Base-by-base conservation (phyloP, 202 grass and related monocot species). In the Miscanthus sacchariflorus region DNA sequence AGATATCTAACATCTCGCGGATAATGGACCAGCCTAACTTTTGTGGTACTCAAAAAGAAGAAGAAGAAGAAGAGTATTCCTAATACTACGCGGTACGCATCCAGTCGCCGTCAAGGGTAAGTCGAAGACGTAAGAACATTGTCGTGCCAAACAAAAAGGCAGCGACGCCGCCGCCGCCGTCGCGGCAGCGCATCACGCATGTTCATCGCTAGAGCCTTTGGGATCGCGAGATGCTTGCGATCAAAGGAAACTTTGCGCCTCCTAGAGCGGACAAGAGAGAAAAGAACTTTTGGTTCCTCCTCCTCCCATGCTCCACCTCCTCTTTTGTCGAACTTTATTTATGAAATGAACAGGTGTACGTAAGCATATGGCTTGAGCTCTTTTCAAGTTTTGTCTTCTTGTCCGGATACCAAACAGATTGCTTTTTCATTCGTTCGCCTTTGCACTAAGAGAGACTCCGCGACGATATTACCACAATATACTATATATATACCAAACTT, bases 191-290 rank as follows among this genome's bases (percentile, higher is more conserved):
- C 18, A 14, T 50, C 81, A 59, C 13, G 67, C 80, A 56, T 71
- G 36, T 63, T 83, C 36, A 30, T 12, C 27, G 17, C 35, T 12
- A 21, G 36, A 52, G 49, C 49, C 49, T 43, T 23, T 40, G 42
- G n/a, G 68, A 44, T 43, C 45, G 21, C 14, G 21, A 35, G 13
- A 87, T 70, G 79, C 79, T 83, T 83, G 39, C 23, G 36, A 77
- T 82, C 59, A 76, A 85, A 85, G 77, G 24, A 36, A 82, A 58
- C 70, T 81, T 38, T 30, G 46, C 27, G 74, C 15, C 27, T 5
- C 46, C 7, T 2, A 33, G 3, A n/a, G 15, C 11, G 7, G 18
- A 58, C 54, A 6, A 58, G 27, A 15, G 5, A 23, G 21, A 52
- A 28, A 24, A 30, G 13, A 19, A 43, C 36, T 83, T 83, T 83